Conservation (phyloP, 2,329 filamentous ascomycete genomes). For the Ophiosphaerella narmari region DNA sequence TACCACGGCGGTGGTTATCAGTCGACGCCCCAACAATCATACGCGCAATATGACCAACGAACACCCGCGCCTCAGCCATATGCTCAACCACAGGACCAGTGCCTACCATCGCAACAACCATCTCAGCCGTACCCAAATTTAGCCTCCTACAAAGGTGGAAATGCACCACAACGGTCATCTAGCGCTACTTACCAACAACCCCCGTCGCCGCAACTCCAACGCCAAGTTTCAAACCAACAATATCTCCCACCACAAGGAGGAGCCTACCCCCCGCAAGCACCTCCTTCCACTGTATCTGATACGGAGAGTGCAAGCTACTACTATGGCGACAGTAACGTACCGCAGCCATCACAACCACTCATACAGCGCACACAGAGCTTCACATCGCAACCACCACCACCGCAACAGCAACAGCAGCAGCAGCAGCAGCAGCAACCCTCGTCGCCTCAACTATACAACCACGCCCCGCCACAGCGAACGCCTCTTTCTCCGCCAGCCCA, state of each 20-base stretch:
- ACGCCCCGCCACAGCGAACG: conserved; percentile 29
- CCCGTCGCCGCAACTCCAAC: conserved; percentile 45
- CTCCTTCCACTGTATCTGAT: conserved; percentile 38
- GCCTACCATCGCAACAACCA: conserved; percentile 41
- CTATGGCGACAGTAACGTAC: conserved; percentile 34
- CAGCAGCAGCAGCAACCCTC: conserved; percentile 39
- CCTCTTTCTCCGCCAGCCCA: conserved; percentile 39
- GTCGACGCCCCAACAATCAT: conserved; percentile 45
- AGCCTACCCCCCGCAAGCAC: conserved; percentile 41
- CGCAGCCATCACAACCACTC: conserved; percentile 26
- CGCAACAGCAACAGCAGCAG: conserved; percentile 35
- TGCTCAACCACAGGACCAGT: conserved; percentile 35
- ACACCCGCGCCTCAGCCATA: conserved; percentile 33
- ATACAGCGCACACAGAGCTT: conserved; percentile 39
- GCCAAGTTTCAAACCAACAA: conserved; percentile 37
- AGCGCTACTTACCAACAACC: conserved; percentile 36
- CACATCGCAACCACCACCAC: conserved; percentile 39
- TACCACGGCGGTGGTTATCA: conserved; percentile 55
- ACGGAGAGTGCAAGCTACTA: conserved; percentile 42
- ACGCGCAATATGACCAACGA: conserved; percentile 44
- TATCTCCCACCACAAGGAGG: conserved; percentile 39
- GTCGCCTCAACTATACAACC: conserved; percentile 41
- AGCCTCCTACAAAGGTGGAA: conserved; percentile 4
- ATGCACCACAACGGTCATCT: conserved; percentile 14
- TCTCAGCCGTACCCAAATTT: conserved; percentile 44